Evolutionary conservation across 768 basidiomycete species (phyloP).

Genomic region (Gymnopilus dilepis): DNA sequence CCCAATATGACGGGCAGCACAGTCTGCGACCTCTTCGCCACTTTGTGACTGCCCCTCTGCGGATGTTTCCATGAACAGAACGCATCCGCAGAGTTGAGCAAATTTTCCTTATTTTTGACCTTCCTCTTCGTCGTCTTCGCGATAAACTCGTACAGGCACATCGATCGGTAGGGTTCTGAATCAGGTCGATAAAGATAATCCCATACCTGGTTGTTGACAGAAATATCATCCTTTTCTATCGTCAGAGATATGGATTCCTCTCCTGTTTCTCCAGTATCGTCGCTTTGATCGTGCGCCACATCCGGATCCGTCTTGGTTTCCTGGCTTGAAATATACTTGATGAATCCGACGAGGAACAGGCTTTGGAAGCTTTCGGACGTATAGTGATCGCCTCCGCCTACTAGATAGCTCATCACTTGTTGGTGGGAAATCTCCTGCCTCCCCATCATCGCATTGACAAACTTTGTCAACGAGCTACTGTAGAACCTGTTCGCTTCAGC

Average conservation of each 20-base stretch:
- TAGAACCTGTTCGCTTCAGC: background rate
- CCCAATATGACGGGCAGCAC: constrained; percentile 6
- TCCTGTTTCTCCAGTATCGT: background rate
- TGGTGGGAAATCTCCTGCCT: background rate
- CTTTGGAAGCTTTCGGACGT: background rate
- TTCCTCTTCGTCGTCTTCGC: background rate
- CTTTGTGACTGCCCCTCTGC: background rate
- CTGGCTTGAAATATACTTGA: background rate
- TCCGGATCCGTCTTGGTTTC: background rate
- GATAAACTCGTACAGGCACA: constrained; percentile 13
- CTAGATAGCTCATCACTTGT: background rate
- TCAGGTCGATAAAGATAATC: background rate
- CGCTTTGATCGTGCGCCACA: no score
- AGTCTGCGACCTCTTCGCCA: background rate
- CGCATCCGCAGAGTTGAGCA: background rate
- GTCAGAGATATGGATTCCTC: background rate
- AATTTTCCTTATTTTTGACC: background rate
- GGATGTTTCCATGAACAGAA: constrained; percentile 1
- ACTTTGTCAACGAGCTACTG: background rate
- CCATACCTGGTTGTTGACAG: background rate
- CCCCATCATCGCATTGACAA: background rate
- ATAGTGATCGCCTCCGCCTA: background rate
- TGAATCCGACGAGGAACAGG: background rate
- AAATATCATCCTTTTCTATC: background rate
- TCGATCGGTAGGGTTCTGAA: background rate